Evolutionary conservation across 2,329 filamentous ascomycete genomes (phyloP), one percentile per base, ranked within the genome.

Genomic region (Pseudohalonectria lignicola): DNA sequence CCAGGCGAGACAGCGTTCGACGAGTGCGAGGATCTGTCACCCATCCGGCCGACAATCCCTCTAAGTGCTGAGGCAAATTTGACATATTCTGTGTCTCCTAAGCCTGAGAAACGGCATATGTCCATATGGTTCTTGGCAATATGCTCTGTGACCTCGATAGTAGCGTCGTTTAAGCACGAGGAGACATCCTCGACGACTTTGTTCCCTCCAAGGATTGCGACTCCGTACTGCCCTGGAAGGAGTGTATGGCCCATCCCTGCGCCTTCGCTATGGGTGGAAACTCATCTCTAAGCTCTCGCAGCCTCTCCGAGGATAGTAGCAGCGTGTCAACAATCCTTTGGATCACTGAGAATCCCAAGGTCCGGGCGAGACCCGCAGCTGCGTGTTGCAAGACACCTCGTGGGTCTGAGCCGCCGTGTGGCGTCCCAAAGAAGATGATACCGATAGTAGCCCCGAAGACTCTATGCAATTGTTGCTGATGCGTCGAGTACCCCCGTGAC

Each of bases 111-210:
- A 6, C 53, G 51, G 34, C 51, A 57, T 52, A 59, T 58, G 7
- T 53, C 53, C 48, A 53, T 55, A 35, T 59, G 55, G 16, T 58
- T 49, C 6, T 41, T 44, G 2, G 37, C 43, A 11, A 60, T 60
- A 40, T 58, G 55, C 33, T 57, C 46, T 2, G 40, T 47, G 13
- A 47, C 50, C 34, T 62, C 57, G 9, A 56, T 36, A 5, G 29
- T 36, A 2, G 49, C 47, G 15, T 48, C 29, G 30, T 51, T 46
- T 11, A 62, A 41, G 41, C 44, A 55, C 1, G 59, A 61, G 2
- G 56, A 60, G 10, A 33, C 41, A 37, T 62, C 57, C 11, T 60
- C 54, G 3, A 60, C 57, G 16, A 61, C 51, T 48, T 47, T 30
- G 28, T 13, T 15, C 5, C 28, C 28, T 5, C 13, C 28, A 6